Percentiles rank a stretch among this genome's conserved stretches.
These are phyloP conservation scores for Aspergillus ustus DNA, from an alignment of 2,329 filamentous ascomycete species.

Conservation along the genomic window DNA sequence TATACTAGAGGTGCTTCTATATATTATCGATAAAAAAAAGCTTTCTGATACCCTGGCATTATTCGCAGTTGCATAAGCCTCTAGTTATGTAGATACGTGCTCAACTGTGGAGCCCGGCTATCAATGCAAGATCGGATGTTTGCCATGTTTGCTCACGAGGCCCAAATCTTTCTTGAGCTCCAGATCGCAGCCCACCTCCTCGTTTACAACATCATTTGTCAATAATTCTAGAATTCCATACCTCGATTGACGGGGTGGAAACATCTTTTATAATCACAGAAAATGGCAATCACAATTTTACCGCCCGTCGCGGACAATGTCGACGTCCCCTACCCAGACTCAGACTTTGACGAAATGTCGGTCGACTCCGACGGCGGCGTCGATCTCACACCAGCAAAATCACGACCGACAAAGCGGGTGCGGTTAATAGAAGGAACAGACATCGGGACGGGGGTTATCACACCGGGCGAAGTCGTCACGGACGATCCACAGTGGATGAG, in stretches of 20 bases:
- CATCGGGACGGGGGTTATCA: slow-evolving; percentile 66
- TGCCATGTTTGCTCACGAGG: slow-evolving; percentile 26
- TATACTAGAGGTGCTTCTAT: background rate
- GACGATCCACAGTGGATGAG: slow-evolving; percentile 96
- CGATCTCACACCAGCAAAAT: slow-evolving; percentile 33
- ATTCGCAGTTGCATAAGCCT: background rate
- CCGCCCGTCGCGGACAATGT: slow-evolving; percentile 51
- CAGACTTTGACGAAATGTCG: slow-evolving; percentile 56
- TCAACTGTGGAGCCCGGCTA: background rate
- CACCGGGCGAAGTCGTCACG: slow-evolving; percentile 86
- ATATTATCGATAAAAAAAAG: background rate
- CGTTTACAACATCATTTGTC: background rate
- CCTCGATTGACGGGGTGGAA: background rate
- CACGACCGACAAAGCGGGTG: slow-evolving; percentile 45
- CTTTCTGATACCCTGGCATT: background rate
- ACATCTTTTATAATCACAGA: background rate
- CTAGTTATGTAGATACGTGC: too few relatives aligned
- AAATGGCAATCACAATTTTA: slow-evolving; percentile 65
- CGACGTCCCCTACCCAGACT: slow-evolving; percentile 37
- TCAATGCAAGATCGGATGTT: slow-evolving; percentile 12
- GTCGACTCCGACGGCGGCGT: slow-evolving; percentile 52
- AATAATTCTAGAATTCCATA: background rate
- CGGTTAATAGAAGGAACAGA: slow-evolving; percentile 33
- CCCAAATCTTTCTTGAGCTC: slow-evolving; percentile 22
- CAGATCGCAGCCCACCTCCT: slow-evolving; percentile 5